A percentile compares a stretch with the other conserved stretches of the same genome.
Evolutionary conservation across 2,329 filamentous ascomycete genomes (phyloP).

Genomic region (Clonostachys sp.): DNA sequence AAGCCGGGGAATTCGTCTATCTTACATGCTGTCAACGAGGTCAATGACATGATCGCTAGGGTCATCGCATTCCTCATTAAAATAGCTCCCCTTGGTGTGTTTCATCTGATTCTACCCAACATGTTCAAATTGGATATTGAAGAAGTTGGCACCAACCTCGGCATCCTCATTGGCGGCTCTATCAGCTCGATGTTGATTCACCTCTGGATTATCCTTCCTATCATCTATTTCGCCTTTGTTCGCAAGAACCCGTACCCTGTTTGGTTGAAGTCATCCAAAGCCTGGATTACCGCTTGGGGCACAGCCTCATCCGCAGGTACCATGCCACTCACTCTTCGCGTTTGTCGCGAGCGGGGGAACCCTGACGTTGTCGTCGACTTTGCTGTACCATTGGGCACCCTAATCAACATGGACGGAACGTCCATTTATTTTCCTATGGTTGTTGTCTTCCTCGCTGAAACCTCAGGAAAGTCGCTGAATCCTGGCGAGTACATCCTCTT

Average conservation of each 20-base stretch:
- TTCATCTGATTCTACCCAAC: slow-evolving; percentile 48
- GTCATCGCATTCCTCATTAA: slow-evolving; percentile 43
- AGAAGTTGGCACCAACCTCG: slow-evolving; percentile 42
- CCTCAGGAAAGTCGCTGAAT: slow-evolving; percentile 37
- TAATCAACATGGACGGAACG: slow-evolving; percentile 50
- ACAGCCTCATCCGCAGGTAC: slow-evolving; percentile 48
- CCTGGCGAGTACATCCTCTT: slow-evolving; percentile 43
- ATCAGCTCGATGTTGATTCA: slow-evolving; percentile 41
- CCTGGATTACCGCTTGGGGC: slow-evolving; percentile 51
- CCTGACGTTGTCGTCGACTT: slow-evolving; percentile 40
- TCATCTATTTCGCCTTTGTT: slow-evolving; percentile 32
- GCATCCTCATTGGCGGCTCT: slow-evolving; percentile 41
- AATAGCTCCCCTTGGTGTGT: slow-evolving; percentile 44
- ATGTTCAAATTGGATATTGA: slow-evolving; percentile 41
- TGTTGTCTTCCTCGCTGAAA: slow-evolving; percentile 46
- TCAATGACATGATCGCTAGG: slow-evolving; percentile 40
- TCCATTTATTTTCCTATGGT: slow-evolving; percentile 51
- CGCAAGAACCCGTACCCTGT: slow-evolving; percentile 39
- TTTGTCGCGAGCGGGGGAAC: slow-evolving; percentile 28
- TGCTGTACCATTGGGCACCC: slow-evolving; percentile 37
- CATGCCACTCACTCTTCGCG: slow-evolving; percentile 41
- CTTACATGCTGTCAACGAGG: slow-evolving; percentile 35
- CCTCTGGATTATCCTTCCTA: slow-evolving; percentile 37
- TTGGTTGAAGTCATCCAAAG: slow-evolving; percentile 42
- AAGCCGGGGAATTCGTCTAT: slow-evolving; percentile 26